phyloP scores from a whole-genome alignment of 345 rosid genomes.

The Brassica juncea region DNA sequence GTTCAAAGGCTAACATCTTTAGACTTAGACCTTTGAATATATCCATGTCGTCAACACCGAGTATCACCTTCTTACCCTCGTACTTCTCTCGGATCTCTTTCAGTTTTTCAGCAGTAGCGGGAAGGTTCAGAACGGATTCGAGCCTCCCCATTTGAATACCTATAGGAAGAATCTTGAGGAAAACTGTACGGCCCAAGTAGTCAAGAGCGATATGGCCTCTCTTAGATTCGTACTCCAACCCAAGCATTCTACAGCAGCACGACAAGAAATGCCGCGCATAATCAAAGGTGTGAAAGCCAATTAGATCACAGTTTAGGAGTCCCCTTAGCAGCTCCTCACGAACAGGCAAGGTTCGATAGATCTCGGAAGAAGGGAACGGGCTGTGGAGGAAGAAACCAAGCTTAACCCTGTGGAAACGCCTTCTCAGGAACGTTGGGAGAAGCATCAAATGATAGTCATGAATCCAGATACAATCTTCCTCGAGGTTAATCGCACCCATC shows the following conservation, averaged over 20 bases:
- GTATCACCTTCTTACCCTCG: constrained; percentile 41
- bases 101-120: constrained; percentile 44
- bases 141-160: constrained; percentile 56
- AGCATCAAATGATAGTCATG: constrained; percentile 59
- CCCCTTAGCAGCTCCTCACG: constrained; percentile 49
- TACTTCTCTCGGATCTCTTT: constrained; percentile 50
- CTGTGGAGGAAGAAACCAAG: constrained; percentile 59
- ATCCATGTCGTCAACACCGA: constrained; percentile 57
- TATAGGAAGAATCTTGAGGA: constrained; percentile 50
- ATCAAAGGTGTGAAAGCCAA: constrained; percentile 58
- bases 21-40: constrained; percentile 57
- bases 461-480: constrained; percentile 54
- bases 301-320: constrained; percentile 50
- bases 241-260: constrained; percentile 55
- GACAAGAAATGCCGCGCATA: constrained; percentile 56
- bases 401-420: constrained; percentile 48
- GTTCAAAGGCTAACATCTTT: constrained; percentile 49
- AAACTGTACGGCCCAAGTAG: constrained; percentile 53
- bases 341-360: constrained; percentile 52
- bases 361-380: constrained; percentile 56
- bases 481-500: constrained; percentile 47
- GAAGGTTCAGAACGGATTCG: constrained; percentile 49
- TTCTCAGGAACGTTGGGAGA: constrained; percentile 52
- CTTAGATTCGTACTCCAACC: constrained; percentile 53
- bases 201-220: constrained; percentile 55